A percentile compares a stretch with the other conserved stretches of the same genome.
Evolutionary conservation across 2,329 filamentous ascomycete genomes (phyloP).

Genomic region (Fusarium oligoseptatum): DNA sequence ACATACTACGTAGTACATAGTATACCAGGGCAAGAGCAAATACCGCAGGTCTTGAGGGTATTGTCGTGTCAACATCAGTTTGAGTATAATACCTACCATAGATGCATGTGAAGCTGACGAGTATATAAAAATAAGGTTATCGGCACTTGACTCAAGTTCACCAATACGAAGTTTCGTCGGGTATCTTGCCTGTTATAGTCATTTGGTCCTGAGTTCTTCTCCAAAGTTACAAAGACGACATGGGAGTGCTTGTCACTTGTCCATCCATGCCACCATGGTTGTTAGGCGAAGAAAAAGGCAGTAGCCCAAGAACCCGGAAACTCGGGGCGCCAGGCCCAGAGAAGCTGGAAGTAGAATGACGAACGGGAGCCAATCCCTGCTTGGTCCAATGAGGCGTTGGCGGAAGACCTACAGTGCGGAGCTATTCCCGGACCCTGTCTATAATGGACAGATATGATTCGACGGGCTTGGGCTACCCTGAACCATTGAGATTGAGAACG

Average conservation of each 20-base stretch:
- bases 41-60: neutral
- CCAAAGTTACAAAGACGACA: neutral
- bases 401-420: conserved; percentile 7
- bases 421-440: neutral
- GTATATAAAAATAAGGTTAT: conserved; percentile 7
- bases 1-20: neutral
- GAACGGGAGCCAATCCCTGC: conserved; percentile 15
- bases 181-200: neutral
- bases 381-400: neutral
- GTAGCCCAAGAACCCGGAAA: conserved; percentile 5
- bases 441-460: neutral
- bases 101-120: neutral
- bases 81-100: neutral
- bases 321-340: conserved; percentile 4
- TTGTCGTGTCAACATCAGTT: neutral
- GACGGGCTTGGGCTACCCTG: conserved; percentile 17
- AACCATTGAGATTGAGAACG: neutral
- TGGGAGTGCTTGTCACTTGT: neutral
- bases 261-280: neutral
- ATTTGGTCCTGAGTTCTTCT: neutral
- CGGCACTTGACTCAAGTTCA: neutral
- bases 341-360: neutral
- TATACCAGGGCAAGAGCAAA: neutral
- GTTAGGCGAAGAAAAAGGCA: neutral
- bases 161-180: neutral